phyloP scores from a whole-genome alignment of 2,329 filamentous ascomycete species.

The Colletotrichum chrysophilum region DNA sequence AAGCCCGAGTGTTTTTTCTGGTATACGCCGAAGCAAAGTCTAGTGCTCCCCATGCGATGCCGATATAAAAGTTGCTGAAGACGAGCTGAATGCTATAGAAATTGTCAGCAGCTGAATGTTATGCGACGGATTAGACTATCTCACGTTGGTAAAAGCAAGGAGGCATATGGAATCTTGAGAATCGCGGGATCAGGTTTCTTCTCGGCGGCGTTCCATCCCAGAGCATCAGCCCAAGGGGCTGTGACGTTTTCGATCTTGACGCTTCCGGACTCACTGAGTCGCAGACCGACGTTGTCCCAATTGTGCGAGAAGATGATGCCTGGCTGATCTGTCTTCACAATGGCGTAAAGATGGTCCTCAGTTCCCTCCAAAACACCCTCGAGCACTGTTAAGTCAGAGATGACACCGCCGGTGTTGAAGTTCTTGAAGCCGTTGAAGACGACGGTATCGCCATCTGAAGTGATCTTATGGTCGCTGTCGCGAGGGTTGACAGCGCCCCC shows the following conservation, averaged over 20 bases:
- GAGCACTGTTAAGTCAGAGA: slow-evolving; percentile 69
- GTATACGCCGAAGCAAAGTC: slow-evolving; percentile 63
- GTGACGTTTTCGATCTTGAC: slow-evolving; percentile 64
- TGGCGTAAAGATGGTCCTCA: slow-evolving; percentile 65
- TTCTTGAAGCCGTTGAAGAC: slow-evolving; percentile 68
- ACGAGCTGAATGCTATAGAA: slow-evolving; percentile 61
- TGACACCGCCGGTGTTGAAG: slow-evolving; percentile 72
- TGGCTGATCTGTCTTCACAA: slow-evolving; percentile 61
- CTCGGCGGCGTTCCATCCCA: slow-evolving; percentile 60
- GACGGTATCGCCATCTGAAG: slow-evolving; percentile 55
- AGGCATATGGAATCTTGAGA: slow-evolving; percentile 58
- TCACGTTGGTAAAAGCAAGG: slow-evolving; percentile 63
- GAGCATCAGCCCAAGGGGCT: slow-evolving; percentile 64
- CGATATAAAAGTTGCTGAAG: slow-evolving; percentile 71
- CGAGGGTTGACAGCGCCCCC: slow-evolving; percentile 71
- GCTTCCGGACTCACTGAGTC: slow-evolving; percentile 67
- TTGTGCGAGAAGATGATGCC: slow-evolving; percentile 65
- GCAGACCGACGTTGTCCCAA: slow-evolving; percentile 69
- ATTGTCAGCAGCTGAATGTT: background rate
- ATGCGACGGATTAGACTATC: rapidly evolving
- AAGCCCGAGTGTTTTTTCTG: slow-evolving; percentile 59
- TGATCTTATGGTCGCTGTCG: slow-evolving; percentile 65
- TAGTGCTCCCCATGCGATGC: slow-evolving; percentile 65
- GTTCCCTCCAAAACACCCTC: slow-evolving; percentile 67
- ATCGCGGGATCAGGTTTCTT: slow-evolving; percentile 56